Base-by-base conservation (phyloP, 2,329 filamentous ascomycete genomes). In the Xylariales sp. region DNA sequence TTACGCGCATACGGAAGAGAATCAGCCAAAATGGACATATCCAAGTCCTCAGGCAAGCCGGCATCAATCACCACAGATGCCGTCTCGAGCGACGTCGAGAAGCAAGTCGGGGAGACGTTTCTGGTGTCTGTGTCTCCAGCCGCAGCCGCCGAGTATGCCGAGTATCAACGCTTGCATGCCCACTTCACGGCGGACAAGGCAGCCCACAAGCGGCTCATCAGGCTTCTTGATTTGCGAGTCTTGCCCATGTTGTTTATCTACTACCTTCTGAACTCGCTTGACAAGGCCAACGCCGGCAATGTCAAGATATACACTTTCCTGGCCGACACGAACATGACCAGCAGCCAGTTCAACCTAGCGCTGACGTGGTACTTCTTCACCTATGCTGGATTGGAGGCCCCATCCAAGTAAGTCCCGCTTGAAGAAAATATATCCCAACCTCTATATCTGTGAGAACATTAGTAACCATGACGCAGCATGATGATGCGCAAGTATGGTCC, bases 401-500 rank as follows among this genome's bases (percentile, higher is more conserved):
- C 44, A 6, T 49, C 49, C 20, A 52, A 52, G 27, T 29, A n/a
- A 29, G 27, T 29, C 14, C 7, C 27, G 14, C 27, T n/a, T n/a
- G n/a, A n/a, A n/a, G n/a, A n/a, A 29, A 29, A 10, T 29, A 29
- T 7, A 29, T n/a, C 27, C 13, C n/a, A n/a, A n/a, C n/a, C 13
- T 29, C 27, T 29, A 16, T 29, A 14, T 29, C 6, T 29, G 6
- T n/a, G 14, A n/a, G 27, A 14, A n/a, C 14, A 29, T 16, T 14
- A 14, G n/a, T 29, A 7, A 29, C 27, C 14, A 7, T n/a, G 6
- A 29, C 17, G 17, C 13, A 29, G 27, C 34, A 48, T 52, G 49
- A 41, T 63, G 52, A 13, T 66, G 47, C 13, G 62, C 53, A 42
- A 55, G 56, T 42, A 66, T 60, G 33, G 64, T 57, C 63, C 66